phyloP scores from a whole-genome alignment of 2,329 filamentous ascomycete species.

The Talaromyces funiculosus region DNA sequence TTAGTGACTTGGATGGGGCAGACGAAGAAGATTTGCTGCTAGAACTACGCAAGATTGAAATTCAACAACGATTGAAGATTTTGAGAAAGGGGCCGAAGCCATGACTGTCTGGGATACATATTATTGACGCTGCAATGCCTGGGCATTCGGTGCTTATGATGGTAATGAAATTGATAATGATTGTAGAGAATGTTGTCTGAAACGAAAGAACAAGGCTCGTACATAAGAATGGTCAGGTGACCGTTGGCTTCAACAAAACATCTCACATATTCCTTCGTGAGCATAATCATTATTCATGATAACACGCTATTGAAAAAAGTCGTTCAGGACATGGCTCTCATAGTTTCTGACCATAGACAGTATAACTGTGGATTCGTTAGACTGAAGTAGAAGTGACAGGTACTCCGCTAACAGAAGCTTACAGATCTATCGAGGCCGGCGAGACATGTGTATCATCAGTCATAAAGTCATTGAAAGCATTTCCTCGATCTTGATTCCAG shows the following conservation, averaged over 20 bases:
- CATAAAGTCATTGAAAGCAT: neutral
- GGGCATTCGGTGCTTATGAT: neutral
- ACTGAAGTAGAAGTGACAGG: too few species aligned
- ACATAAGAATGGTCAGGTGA: neutral
- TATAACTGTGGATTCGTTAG: slow-evolving; percentile 2
- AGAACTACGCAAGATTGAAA: slow-evolving; percentile 31
- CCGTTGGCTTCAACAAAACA: neutral
- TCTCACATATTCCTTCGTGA: neutral
- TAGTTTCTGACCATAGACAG: slow-evolving; percentile 15
- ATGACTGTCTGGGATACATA: neutral
- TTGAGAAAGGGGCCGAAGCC: slow-evolving; percentile 16
- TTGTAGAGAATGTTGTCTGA: neutral
- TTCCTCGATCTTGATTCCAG: neutral
- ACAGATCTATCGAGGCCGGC: slow-evolving; percentile 1
- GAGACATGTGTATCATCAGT: neutral
- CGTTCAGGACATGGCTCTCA: neutral
- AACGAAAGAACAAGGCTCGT: neutral
- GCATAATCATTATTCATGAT: neutral
- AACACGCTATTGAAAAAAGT: neutral
- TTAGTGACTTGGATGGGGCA: slow-evolving; percentile 26
- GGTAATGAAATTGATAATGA: neutral
- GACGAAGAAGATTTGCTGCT: slow-evolving; percentile 33
- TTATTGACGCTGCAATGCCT: neutral
- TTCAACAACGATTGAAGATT: slow-evolving; percentile 30
- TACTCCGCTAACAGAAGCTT: neutral